These are phyloP conservation scores for Diaporthe sp. DNA, from an alignment of 2,329 filamentous ascomycete genomes.

Conservation along the genomic window DNA sequence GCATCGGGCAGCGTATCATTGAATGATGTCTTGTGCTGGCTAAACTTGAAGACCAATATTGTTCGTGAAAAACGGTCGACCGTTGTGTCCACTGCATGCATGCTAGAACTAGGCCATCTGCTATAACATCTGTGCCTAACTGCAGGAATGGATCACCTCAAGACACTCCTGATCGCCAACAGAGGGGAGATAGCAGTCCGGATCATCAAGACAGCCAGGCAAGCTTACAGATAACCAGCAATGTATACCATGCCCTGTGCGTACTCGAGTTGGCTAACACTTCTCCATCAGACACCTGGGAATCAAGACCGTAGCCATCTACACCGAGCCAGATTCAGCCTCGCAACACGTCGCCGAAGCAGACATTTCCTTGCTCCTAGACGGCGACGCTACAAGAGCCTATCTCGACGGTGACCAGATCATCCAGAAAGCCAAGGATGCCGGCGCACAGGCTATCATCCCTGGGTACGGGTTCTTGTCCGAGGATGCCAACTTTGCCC, in stretches of 20 bases:
- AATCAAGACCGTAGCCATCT: constrained; percentile 66
- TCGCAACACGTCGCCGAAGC: constrained; percentile 65
- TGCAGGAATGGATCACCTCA: constrained; percentile 43
- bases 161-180: constrained; percentile 67
- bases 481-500: constrained; percentile 71
- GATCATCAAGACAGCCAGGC: constrained; percentile 56
- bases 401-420: constrained; percentile 39
- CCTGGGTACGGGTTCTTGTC: constrained; percentile 74
- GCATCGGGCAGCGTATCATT: background rate
- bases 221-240: background rate
- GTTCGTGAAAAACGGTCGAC: no score
- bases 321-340: constrained; percentile 64
- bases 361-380: constrained; percentile 62
- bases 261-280: background rate
- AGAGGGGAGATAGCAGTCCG: constrained; percentile 68
- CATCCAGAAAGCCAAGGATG: constrained; percentile 50
- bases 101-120: background rate
- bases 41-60: no score
- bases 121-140: rapidly evolving
- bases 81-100: no score
- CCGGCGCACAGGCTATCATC: constrained; percentile 64
- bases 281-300: constrained; percentile 46
- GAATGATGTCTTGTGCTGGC: no score
- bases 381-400: constrained; percentile 49
- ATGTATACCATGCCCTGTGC: rapidly evolving